Percentiles rank a stretch among this genome's conserved stretches.
phyloP scores from a whole-genome alignment of 257 asterid genomes.

The Salvia rosmarinus region DNA sequence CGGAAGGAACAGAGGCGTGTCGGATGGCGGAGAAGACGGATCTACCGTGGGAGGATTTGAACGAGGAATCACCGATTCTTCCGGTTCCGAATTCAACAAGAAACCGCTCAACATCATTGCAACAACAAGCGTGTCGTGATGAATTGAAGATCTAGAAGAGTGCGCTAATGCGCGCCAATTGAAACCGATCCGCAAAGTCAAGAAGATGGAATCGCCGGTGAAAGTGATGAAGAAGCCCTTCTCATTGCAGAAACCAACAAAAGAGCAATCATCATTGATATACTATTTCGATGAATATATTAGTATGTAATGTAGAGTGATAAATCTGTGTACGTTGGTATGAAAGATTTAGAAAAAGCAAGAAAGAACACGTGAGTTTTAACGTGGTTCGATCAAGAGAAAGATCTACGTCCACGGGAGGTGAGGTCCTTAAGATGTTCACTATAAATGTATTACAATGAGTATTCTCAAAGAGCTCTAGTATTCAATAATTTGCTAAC shows the following conservation, averaged over 20 bases:
- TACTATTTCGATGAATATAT: not conserved
- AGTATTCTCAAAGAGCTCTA: too few species aligned
- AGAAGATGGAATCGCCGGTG: constrained; percentile 34
- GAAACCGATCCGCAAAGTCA: constrained; percentile 17
- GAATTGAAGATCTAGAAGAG: constrained; percentile 25
- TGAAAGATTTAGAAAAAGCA: too few species aligned
- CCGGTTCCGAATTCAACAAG: not conserved
- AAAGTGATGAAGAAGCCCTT: constrained; percentile 48
- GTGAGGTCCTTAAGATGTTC: too few species aligned
- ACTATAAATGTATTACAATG: too few species aligned
- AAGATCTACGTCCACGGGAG: too few species aligned
- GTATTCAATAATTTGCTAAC: too few species aligned
- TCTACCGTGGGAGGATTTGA: constrained; percentile 60
- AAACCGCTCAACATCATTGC: not conserved
- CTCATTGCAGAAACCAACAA: constrained; percentile 32
- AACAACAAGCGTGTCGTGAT: not conserved
- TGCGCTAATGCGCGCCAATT: not conserved
- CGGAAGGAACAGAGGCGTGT: constrained; percentile 2
- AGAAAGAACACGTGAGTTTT: too few species aligned
- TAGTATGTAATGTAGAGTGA: too few species aligned
- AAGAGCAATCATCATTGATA: not conserved
- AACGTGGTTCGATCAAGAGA: too few species aligned
- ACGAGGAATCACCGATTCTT: constrained; percentile 31
- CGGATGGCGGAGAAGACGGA: constrained; percentile 54
- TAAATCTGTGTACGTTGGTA: too few species aligned